phyloP scores from a whole-genome alignment of 495 filamentous ascomycete species.

The Rostrohypoxylon terebratum region DNA sequence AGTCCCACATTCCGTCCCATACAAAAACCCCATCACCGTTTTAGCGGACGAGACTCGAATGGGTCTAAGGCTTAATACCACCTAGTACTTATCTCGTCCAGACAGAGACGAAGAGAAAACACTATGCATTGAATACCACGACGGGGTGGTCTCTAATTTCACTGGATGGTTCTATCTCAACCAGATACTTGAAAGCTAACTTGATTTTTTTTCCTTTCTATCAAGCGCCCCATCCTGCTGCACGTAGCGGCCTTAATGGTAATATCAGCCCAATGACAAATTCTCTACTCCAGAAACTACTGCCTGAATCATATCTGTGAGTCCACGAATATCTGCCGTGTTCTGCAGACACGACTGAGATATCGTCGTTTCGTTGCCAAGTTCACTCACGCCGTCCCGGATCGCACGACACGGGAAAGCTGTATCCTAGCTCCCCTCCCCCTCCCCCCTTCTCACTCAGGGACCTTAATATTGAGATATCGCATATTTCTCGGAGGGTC shows the following conservation, averaged over 20 bases:
- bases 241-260: background rate
- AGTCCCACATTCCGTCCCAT: background rate
- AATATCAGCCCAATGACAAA: background rate
- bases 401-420: background rate
- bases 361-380: slow-evolving; percentile 29
- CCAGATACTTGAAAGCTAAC: slow-evolving; percentile 3
- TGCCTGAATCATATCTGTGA: slow-evolving; percentile 57
- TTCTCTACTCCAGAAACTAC: slow-evolving; percentile 55
- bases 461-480: slow-evolving; percentile 38
- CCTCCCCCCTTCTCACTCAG: background rate
- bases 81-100: background rate
- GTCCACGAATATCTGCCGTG: slow-evolving; percentile 56
- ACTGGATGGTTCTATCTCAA: background rate
- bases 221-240: background rate
- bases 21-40: background rate
- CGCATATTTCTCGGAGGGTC: too few relatives aligned
- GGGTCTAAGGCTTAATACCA: background rate
- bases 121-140: background rate
- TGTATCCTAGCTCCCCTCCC: too few relatives aligned
- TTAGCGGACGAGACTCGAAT: background rate
- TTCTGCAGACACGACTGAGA: slow-evolving; percentile 37
- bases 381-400: background rate
- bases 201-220: background rate
- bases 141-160: background rate
- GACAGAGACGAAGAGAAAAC: background rate